phyloP scores from a whole-genome alignment of 2,329 filamentous ascomycete genomes.

The Trichophyton benhamiae region DNA sequence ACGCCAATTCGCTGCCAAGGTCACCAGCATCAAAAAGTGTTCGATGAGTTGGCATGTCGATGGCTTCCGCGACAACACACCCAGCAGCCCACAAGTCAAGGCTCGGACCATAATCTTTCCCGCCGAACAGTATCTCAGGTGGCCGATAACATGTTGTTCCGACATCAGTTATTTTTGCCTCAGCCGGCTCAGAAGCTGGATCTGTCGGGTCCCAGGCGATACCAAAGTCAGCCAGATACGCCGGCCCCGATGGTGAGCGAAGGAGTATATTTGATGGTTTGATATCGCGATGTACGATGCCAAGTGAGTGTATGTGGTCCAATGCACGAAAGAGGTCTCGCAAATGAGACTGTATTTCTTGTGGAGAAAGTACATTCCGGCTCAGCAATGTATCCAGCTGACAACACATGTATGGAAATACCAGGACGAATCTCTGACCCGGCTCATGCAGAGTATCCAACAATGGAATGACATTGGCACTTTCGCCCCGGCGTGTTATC shows the following conservation, averaged over 20 bases:
- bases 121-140: constrained; percentile 80
- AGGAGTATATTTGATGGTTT: constrained; percentile 86
- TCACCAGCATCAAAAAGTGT: constrained; percentile 78
- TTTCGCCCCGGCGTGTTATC: constrained; percentile 44
- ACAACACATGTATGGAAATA: constrained; percentile 70
- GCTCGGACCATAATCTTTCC: constrained; percentile 55
- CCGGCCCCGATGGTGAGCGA: constrained; percentile 53
- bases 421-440: constrained; percentile 60
- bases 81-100: constrained; percentile 88
- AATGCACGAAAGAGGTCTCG: constrained; percentile 60
- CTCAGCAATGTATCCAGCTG: constrained; percentile 54
- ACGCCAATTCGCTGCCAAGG: constrained; percentile 77
- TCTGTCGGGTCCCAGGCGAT: constrained; percentile 65
- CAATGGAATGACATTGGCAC: constrained; percentile 47
- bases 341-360: constrained; percentile 42
- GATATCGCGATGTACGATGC: constrained; percentile 83
- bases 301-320: constrained; percentile 54
- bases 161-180: constrained; percentile 76
- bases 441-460: constrained; percentile 59
- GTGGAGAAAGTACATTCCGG: constrained; percentile 26
- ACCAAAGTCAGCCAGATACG: constrained; percentile 80
- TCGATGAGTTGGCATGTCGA: constrained; percentile 37
- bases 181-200: constrained; percentile 47
- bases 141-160: constrained; percentile 85
- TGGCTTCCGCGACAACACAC: constrained; percentile 66